Evolutionary conservation across 441 rosid species (phyloP), one percentile per base, ranked within the genome.

Genomic region (Eruca vesicaria): DNA sequence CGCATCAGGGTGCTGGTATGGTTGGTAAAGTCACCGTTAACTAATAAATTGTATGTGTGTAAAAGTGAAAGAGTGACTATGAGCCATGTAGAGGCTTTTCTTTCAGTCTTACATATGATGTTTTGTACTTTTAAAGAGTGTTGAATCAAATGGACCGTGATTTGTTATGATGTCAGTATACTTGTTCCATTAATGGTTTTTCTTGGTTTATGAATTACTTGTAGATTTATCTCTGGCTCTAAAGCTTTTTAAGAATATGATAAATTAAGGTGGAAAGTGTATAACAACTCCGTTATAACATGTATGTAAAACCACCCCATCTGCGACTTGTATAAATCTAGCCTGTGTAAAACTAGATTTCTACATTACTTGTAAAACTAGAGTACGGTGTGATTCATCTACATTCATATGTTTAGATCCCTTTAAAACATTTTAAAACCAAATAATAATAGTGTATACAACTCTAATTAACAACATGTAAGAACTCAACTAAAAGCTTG

Each of bases 1-100:
- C 99, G 3, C 99, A 95, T 84, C 97, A 88, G 84, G 99, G 98
- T 59, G 99, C 96, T 76, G 98, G 99, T 74, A 95, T 95, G 99
- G 86, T 75, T 3, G 99, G 99, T 55, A 89, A 90, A 82, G 90
- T 93, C 8, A 93, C 95, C 35, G 96, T 95, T 69, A 90, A 92
- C 63, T 95, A 74, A 61, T 33, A 18, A 82, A 36, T 53, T 64
- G 15, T 65, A 26, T 3, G 1, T 89, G 66, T 87, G 19, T 6
- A 18, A 90, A 18, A 82, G 86, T 18, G 59, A 29, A 57, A n/a
- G n/a, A n/a, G n/a, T n/a, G 71, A 29, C 70, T 76, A 75, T 52
- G 35, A 5, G 0, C 31, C 66, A 20, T 0, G 7, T 31, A 63
- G 79, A 55, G 71, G 53, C 70, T 69, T 31, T 41, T 29, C 38